A percentile compares a stretch with the other conserved stretches of the same genome.
phyloP scores from a whole-genome alignment of 2,329 filamentous ascomycete genomes.

The Claviceps cyperi region DNA sequence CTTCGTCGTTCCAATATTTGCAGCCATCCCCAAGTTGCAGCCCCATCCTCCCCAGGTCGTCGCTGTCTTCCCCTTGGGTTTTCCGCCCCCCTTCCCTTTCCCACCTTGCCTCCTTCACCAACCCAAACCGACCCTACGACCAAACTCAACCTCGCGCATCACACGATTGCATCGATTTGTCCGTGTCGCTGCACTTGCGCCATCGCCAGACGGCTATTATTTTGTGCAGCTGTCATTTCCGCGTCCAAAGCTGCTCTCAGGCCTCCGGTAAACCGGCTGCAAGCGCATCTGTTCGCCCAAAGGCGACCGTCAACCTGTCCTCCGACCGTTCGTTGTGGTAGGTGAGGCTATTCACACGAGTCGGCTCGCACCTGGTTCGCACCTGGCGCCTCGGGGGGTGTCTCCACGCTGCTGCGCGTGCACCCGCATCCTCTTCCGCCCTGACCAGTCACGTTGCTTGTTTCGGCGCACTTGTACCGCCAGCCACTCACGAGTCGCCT shows the following conservation, averaged over 20 bases:
- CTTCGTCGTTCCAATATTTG: constrained; percentile 9
- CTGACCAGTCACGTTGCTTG: constrained; percentile 12
- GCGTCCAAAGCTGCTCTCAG: constrained; percentile 14
- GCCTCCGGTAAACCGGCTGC: constrained; percentile 12
- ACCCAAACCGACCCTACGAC: constrained; percentile 22
- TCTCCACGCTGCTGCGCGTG: constrained; percentile 7
- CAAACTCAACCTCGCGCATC: constrained; percentile 13
- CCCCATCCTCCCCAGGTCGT: constrained; percentile 8
- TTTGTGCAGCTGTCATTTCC: constrained; percentile 17
- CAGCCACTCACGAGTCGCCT: constrained; percentile 2
- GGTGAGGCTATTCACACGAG: constrained; percentile 28
- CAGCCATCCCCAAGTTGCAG: constrained; percentile 15
- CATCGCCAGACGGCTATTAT: constrained; percentile 23
- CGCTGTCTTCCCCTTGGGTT: constrained; percentile 8
- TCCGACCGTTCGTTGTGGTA: constrained; percentile 10
- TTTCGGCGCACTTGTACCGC: constrained; percentile 3
- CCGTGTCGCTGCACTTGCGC: constrained; percentile 18
- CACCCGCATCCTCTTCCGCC: constrained; percentile 6
- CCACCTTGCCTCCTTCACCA: constrained; percentile 16
- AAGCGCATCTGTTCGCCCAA: constrained; percentile 9
- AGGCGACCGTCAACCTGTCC: constrained; percentile 5
- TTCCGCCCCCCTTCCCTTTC: constrained; percentile 11
- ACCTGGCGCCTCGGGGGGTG: constrained; percentile 5
- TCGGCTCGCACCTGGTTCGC: constrained; percentile 1
- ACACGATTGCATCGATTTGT: constrained; percentile 25